A percentile compares a stretch with the other conserved stretches of the same genome.
Evolutionary conservation across 306 rosid genomes (phyloP).

Genomic region (Rosa multiflora): DNA sequence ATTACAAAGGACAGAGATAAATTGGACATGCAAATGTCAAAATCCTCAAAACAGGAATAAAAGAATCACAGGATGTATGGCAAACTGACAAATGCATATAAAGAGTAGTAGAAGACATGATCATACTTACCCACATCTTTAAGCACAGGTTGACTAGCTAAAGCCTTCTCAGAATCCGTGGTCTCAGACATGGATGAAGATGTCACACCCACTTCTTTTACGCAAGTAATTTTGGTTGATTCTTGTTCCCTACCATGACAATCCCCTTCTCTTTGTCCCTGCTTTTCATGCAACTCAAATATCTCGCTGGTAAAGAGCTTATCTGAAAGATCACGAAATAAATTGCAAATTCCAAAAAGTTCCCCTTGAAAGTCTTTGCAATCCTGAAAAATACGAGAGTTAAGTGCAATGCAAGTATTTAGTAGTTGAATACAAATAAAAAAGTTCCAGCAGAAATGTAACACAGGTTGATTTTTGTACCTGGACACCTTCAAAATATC

Average conservation of each 20-base stretch:
- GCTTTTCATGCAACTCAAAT: constrained; percentile 55
- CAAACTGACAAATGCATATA: constrained; percentile 4
- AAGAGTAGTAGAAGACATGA: neutral
- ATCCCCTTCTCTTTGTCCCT: constrained; percentile 25
- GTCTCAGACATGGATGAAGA: constrained; percentile 36
- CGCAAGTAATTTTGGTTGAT: constrained; percentile 14
- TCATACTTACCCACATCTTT: constrained; percentile 68
- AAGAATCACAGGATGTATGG: neutral
- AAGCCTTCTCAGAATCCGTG: constrained; percentile 31
- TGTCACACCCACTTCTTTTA: constrained; percentile 32
- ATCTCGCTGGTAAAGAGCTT: constrained; percentile 84
- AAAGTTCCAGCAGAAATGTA: constrained; percentile 3
- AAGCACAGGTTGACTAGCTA: constrained; percentile 45
- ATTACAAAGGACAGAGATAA: too few relatives aligned
- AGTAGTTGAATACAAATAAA: constrained; percentile 3
- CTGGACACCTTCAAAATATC: constrained; percentile 99
- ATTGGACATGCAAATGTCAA: neutral
- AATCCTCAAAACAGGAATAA: neutral
- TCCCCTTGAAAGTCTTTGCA: constrained; percentile 93
- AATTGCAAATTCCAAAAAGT: constrained; percentile 90
- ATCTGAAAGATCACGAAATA: constrained; percentile 84
- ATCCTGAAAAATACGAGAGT: constrained; percentile 47
- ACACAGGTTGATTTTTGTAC: constrained; percentile 36
- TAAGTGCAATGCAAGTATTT: constrained; percentile 8
- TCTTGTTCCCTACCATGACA: constrained; percentile 24